Evolutionary conservation across 2,329 filamentous ascomycete genomes (phyloP).

Genomic region (Nothophaeocryptopus gaeumannii): DNA sequence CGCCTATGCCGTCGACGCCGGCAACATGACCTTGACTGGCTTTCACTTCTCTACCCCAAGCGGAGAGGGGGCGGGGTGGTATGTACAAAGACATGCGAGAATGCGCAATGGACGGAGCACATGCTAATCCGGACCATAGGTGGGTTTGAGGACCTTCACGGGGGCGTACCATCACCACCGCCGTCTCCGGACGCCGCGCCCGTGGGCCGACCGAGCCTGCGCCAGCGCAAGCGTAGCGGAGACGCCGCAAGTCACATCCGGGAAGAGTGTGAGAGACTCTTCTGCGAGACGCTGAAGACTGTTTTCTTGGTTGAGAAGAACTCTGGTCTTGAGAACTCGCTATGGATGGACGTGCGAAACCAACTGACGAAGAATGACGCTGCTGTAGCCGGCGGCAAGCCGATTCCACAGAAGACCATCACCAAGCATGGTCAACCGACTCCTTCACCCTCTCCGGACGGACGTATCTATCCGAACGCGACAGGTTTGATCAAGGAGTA

Average conservation of each 20-base stretch:
- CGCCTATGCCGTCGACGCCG: conserved; percentile 78
- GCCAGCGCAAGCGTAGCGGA: conserved; percentile 54
- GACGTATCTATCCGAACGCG: conserved; percentile 22
- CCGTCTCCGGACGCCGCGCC: conserved; percentile 64
- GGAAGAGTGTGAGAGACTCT: conserved; percentile 99
- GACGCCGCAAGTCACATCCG: conserved; percentile 94
- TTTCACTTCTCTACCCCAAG: conserved; percentile 91
- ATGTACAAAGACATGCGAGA: conserved; percentile 10
- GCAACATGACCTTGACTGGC: conserved; percentile 68
- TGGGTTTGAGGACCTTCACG: conserved; percentile 92
- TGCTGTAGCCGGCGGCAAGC: conserved; percentile 11
- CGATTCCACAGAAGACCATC: conserved; percentile 23
- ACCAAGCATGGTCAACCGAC: conserved; percentile 34
- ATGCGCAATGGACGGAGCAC: neutral
- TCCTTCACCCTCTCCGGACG: conserved; percentile 37
- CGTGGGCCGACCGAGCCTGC: conserved; percentile 26
- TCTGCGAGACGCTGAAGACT: conserved; percentile 91
- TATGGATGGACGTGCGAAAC: conserved; percentile 71
- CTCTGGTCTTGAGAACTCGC: conserved; percentile 72
- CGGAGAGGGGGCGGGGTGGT: conserved; percentile 59
- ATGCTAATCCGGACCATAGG: conserved; percentile 60
- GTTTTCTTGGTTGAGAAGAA: conserved; percentile 96
- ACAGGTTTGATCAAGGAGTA: conserved; percentile 55
- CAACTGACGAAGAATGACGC: conserved; percentile 27
- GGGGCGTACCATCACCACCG: conserved; percentile 72